Base-by-base conservation (phyloP, 2,329 filamentous ascomycete genomes). In the Eutypella sp. region DNA sequence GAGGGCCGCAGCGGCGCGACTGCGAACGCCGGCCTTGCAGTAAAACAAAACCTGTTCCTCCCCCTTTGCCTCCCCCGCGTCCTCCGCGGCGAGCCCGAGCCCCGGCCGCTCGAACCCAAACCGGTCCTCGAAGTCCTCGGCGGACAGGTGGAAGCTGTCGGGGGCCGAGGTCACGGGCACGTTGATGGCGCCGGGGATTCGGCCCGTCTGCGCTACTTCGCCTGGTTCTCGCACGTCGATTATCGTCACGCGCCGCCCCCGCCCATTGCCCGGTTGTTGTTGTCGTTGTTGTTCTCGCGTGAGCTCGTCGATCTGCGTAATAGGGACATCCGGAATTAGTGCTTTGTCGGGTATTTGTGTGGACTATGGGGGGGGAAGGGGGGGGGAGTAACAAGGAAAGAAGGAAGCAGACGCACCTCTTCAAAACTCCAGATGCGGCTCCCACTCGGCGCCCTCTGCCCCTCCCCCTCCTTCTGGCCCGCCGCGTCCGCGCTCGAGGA, bases 1-100 rank as follows among this genome's bases (percentile, higher is more conserved):
- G 64, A 96, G 67, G 53, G 78, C 75, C 6, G 90, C 90, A 6
- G 91, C 91, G 1, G 87, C 80, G 39, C 76, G 73, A 56, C 88
- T 89, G 62, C 93, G 76, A 52, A 97, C 88, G 2, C 93, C 93
- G 0, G 91, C 84, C 71, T 89, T 95, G 70, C 93, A 99, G 67
- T 96, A 97, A 60, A 97, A 93, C 4, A 97, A 76, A 13, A 96
- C 65, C 53, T 79, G n/a, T n/a, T n/a, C n/a, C n/a, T n/a, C n/a
- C n/a, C n/a, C n/a, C n/a, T n/a, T n/a, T n/a, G n/a, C n/a, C n/a
- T n/a, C n/a, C n/a, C n/a, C n/a, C n/a, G n/a, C n/a, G n/a, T n/a
- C n/a, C n/a, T n/a, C n/a, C n/a, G n/a, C 73, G 22, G 34, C 42
- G 19, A 42, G 50, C 1, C 18, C 40, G 2, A 11, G 10, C 8